Base-by-base conservation (phyloP, 805 yeast species). In the Candida hungchunana region DNA sequence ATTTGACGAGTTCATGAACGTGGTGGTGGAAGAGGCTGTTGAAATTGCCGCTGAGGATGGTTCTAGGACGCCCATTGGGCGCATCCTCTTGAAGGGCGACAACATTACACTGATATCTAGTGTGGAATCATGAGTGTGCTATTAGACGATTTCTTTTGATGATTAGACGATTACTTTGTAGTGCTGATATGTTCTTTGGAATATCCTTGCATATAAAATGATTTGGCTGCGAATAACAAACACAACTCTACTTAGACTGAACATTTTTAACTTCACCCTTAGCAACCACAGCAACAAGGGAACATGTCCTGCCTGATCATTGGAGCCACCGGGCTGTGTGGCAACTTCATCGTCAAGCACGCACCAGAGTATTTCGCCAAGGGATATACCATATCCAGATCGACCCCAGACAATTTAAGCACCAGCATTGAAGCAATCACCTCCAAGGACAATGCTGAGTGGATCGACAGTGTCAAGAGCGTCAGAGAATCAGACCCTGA, bases 1-100 rank as follows among this genome's bases (percentile, higher is more conserved):
- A 1, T 90, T 94, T 60, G 99, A 93, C 60, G 98, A 94, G 64
- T 90, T 89, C 54, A 94, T 93, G 98, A 93, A 93, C 56, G 63
- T 79, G 13, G 82, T 78, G 4, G 61, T 79, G 16, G 79, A 74
- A 22, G 73, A 75, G 32, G 82, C 82, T 0, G 51, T 58, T 10
- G 96, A 94, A 50, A 66, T 90, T 6, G 66, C 71, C 34, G 55
- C 56, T n/a, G 71, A 71, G 25, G 77, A 77, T 1, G 68, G 70
- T 32, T 43, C 68, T 1, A 65, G 66, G 36, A 72, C 75, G 18
- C 60, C 63, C n/a, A 53, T 86, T 39, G 96, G 96, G 1, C 67
- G 83, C 40, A 75, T 93, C 17, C 58, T 93, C 46, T 65, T 93
- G 39, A 93, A 93, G 60, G 98, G 99, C 4, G 99, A 93, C 56